Evolutionary conservation across 2,329 filamentous ascomycete genomes (phyloP), one percentile per base, ranked within the genome.

Genomic region (Claviceps fusiformis): DNA sequence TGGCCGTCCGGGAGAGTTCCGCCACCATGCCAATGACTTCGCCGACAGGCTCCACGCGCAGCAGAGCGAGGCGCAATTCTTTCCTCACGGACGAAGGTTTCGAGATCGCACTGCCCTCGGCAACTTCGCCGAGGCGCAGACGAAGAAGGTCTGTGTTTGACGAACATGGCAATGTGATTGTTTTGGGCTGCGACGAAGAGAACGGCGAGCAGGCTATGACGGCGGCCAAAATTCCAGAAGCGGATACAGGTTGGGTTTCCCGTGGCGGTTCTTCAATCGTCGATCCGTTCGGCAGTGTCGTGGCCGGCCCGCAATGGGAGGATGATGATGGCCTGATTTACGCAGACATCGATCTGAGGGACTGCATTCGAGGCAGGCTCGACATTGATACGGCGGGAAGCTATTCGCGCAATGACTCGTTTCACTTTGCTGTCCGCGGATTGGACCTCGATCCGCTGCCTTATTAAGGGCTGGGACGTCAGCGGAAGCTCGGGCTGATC

Each of bases 301-400:
- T 95, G 1, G 82, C 82, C 1, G 89, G 87, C 0, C 91, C 91
- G 0, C 73, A 93, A 56, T 95, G 90, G 90, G 87, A 95, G 57
- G 84, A 91, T 57, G 70, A 85, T 55, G 75, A 81, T 4, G 79
- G 81, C 0, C 67, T 95, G 35, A 71, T 90, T 53, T 79, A 80
- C 39, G 76, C 81, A 0, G 87, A 93, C 59, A 84, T 91, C 3
- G 89, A 96, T 64, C 85, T 96, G 63, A 87, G 95, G 50, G 89
- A 95, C 61, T 95, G 91, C 62, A 80, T 90, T 60, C 77, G 88
- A 10, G 91, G 90, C 0, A 75, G 89, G 53, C 67, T 95, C 60
- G 90, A 95, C 67, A 68, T 95, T 50, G 91, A 95, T 72, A 83
- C 88, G 43, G 89, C 82, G 2, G 91, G 91, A 0, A 90, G 86